Evolutionary conservation across 306 rosid species (phyloP).

Genomic region (Trifolium subterraneum): DNA sequence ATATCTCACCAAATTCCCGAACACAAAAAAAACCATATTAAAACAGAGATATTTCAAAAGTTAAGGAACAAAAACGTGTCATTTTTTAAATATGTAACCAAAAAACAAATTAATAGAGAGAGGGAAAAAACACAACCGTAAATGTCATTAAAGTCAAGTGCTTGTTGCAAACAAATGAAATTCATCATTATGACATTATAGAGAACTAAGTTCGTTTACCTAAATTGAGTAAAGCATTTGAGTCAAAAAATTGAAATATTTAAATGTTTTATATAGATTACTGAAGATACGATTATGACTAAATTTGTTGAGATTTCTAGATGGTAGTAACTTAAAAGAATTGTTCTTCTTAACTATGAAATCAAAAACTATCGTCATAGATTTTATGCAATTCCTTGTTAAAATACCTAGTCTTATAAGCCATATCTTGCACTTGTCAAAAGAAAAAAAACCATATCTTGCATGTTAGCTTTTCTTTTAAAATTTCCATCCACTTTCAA

Average conservation of each 20-base stretch:
- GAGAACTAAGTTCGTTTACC: conserved; percentile 31
- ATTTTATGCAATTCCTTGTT: neutral
- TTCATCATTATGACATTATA: neutral
- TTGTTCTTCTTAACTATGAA: neutral
- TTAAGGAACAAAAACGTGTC: too few species aligned
- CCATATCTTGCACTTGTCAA: neutral
- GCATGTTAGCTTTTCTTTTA: neutral
- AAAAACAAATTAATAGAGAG: too few species aligned
- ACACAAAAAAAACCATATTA: too few species aligned
- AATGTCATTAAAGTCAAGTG: neutral
- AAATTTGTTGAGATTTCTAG: neutral
- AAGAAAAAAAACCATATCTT: too few species aligned
- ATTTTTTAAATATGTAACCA: too few species aligned
- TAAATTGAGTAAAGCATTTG: conserved; percentile 11
- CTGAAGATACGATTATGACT: conserved; percentile 45
- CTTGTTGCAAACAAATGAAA: neutral
- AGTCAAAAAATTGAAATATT: conserved; percentile 15
- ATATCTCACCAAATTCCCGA: too few species aligned
- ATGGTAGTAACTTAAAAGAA: conserved; percentile 2
- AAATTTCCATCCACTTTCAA: neutral
- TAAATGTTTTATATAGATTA: conserved; percentile 33
- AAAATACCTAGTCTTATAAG: neutral
- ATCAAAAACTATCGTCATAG: conserved; percentile 28
- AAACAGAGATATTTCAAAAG: too few species aligned
- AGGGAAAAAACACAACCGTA: too few species aligned